phyloP scores from a whole-genome alignment of 495 filamentous ascomycete genomes.

The Bacidia rubella region DNA sequence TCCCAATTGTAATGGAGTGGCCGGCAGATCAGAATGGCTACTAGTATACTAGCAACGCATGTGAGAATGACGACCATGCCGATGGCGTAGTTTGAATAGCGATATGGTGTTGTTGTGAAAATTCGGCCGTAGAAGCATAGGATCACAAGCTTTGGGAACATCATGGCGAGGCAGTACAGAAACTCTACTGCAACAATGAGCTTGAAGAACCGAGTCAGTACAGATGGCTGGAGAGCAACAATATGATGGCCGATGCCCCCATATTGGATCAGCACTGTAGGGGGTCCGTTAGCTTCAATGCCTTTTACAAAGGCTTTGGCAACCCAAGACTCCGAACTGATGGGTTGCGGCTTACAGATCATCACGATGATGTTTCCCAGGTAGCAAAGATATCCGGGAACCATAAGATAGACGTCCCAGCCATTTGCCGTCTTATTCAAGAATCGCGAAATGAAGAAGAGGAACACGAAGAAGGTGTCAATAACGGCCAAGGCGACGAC shows the following conservation, averaged over 20 bases:
- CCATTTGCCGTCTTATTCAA: not conserved
- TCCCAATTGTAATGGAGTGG: conserved; percentile 10
- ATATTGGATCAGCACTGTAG: not conserved
- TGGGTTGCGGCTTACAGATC: not conserved
- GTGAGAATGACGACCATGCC: conserved; percentile 5
- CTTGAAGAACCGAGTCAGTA: conserved; percentile 13
- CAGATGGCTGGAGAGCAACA: conserved; percentile 4
- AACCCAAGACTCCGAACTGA: no score
- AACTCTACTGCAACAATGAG: conserved; percentile 17
- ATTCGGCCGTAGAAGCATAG: conserved; percentile 25
- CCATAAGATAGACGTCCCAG: not conserved
- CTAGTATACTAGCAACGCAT: conserved; percentile 6
- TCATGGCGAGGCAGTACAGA: conserved; percentile 23
- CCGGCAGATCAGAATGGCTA: conserved; percentile 8
- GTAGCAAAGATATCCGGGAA: not conserved
- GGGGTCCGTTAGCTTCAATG: not conserved
- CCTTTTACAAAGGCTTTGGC: not conserved
- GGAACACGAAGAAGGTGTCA: not conserved
- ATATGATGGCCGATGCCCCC: conserved; percentile 21
- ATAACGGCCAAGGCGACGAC: not conserved
- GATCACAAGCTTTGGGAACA: conserved; percentile 24
- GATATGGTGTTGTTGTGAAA: conserved; percentile 13
- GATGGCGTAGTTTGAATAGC: conserved; percentile 5
- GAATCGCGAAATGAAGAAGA: not conserved
- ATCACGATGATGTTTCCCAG: not conserved